Evolutionary conservation across 257 asterid species (phyloP).

Genomic region (Nicotiana otophora): DNA sequence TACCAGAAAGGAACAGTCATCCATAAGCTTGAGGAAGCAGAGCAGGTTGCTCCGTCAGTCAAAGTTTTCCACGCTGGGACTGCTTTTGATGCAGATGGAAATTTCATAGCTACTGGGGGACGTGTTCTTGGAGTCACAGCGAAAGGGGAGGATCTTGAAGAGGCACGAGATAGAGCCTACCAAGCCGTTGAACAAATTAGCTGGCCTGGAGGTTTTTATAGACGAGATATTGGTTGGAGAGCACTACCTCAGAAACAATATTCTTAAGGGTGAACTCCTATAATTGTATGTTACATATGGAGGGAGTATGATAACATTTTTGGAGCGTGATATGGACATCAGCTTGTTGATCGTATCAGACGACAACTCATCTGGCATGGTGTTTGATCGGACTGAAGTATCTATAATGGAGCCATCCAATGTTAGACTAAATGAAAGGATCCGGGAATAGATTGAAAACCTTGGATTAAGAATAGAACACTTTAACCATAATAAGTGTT

Average conservation of each 20-base stretch:
- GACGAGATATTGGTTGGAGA: slow-evolving; percentile 92
- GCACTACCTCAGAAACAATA: slow-evolving; percentile 44
- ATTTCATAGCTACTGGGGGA: slow-evolving; percentile 73
- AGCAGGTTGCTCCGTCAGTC: slow-evolving; percentile 49
- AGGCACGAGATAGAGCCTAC: slow-evolving; percentile 79
- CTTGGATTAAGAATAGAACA: background rate
- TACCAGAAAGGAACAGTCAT: slow-evolving; percentile 67
- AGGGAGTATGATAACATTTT: background rate
- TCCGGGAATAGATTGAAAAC: background rate
- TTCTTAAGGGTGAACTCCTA: slow-evolving; percentile 8
- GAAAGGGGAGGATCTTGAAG: slow-evolving; percentile 66
- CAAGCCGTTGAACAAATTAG: slow-evolving; percentile 57
- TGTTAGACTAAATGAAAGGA: background rate
- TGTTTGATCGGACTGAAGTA: background rate
- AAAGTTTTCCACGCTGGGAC: slow-evolving; percentile 91
- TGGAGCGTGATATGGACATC: background rate
- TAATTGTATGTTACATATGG: background rate
- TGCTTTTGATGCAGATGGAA: slow-evolving; percentile 52
- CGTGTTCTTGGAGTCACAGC: slow-evolving; percentile 94
- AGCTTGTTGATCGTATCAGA: background rate
- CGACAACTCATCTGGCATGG: background rate
- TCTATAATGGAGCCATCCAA: background rate
- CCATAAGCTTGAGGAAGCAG: slow-evolving; percentile 71
- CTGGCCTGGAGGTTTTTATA: slow-evolving; percentile 72
- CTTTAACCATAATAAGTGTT: background rate